Conservation (phyloP, 108 stramenopile species). For the Nitzschia inconspicua region DNA sequence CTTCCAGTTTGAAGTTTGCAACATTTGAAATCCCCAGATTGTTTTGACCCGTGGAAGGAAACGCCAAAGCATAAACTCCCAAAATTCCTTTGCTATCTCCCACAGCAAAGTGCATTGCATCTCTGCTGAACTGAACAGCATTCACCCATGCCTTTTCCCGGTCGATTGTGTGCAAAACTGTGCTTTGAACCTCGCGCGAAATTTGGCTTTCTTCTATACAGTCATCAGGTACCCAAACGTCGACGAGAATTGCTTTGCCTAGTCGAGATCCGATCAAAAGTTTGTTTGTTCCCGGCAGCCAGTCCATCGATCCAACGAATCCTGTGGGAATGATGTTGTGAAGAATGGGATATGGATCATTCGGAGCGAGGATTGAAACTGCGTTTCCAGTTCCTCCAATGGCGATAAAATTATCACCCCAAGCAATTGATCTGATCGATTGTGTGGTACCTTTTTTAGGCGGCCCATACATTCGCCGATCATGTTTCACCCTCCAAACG, state of each 20-base stretch:
- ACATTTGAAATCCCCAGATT: slow-evolving; percentile 28
- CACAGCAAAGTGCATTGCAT: slow-evolving; percentile 48
- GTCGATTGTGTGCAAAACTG: slow-evolving; percentile 47
- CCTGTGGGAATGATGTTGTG: slow-evolving; percentile 52
- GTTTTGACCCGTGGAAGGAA: slow-evolving; percentile 11
- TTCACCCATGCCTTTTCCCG: slow-evolving; percentile 57
- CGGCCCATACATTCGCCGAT: slow-evolving; percentile 31
- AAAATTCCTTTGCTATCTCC: slow-evolving; percentile 56
- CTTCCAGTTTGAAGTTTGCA: slow-evolving; percentile 51
- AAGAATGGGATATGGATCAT: slow-evolving; percentile 49
- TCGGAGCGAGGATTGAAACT: slow-evolving; percentile 64
- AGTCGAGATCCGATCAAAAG: slow-evolving; percentile 63
- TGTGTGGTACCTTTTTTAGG: slow-evolving; percentile 42
- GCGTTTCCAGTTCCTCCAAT: slow-evolving; percentile 67
- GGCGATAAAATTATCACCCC: slow-evolving; percentile 66
- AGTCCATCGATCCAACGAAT: slow-evolving; percentile 62
- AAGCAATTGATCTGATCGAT: slow-evolving; percentile 66
- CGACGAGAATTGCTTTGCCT: slow-evolving; percentile 47
- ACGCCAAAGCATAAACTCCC: slow-evolving; percentile 39
- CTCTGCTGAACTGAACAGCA: slow-evolving; percentile 53
- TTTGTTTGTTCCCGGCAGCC: slow-evolving; percentile 47
- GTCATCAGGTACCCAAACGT: slow-evolving; percentile 32
- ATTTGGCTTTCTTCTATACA: slow-evolving; percentile 20
- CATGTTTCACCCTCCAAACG: slow-evolving; percentile 62
- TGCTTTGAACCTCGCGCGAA: slow-evolving; percentile 30